Percentiles rank a stretch among this genome's conserved stretches.
These are phyloP conservation scores for Tolypocladium cylindrosporum DNA, from an alignment of 2,329 filamentous ascomycete species.

Conservation along the genomic window DNA sequence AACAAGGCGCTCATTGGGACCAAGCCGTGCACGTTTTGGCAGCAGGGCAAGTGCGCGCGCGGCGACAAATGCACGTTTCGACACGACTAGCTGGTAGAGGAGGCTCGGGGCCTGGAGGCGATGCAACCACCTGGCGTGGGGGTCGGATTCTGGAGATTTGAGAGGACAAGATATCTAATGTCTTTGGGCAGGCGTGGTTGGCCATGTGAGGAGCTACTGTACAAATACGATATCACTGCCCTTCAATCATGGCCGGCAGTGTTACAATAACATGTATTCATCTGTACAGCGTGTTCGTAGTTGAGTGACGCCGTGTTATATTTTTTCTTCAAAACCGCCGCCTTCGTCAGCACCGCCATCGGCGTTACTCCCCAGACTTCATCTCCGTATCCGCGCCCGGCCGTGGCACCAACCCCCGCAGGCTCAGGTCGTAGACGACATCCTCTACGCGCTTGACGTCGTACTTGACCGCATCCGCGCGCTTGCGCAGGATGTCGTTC, in stretches of 20 bases:
- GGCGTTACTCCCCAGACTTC: slow-evolving; percentile 17
- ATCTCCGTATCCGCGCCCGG: slow-evolving; percentile 25
- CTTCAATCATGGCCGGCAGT: neutral
- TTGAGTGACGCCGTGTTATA: neutral
- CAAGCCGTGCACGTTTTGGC: slow-evolving; percentile 60
- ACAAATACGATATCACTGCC: neutral
- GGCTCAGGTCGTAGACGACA: slow-evolving; percentile 87
- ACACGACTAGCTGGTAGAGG: slow-evolving; percentile 39
- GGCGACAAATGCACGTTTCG: slow-evolving; percentile 66
- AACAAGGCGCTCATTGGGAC: slow-evolving; percentile 54
- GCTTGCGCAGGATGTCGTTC: slow-evolving; percentile 81
- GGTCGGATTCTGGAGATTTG: neutral
- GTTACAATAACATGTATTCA: neutral
- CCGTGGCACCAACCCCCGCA: slow-evolving; percentile 69
- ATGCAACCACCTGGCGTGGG: neutral
- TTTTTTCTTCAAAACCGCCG: too few species aligned
- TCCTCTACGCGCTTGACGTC: slow-evolving; percentile 97
- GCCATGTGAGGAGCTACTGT: neutral
- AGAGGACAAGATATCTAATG: neutral
- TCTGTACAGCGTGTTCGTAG: neutral
- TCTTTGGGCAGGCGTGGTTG: neutral
- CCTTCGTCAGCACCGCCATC: neutral
- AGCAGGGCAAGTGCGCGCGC: slow-evolving; percentile 61
- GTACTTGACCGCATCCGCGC: slow-evolving; percentile 92
- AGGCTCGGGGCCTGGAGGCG: neutral